Percentiles rank a stretch among this genome's conserved stretches.
These are phyloP conservation scores for Fraxinus latifolia DNA, from an alignment of 305 asterid species.

Conservation along the genomic window DNA sequence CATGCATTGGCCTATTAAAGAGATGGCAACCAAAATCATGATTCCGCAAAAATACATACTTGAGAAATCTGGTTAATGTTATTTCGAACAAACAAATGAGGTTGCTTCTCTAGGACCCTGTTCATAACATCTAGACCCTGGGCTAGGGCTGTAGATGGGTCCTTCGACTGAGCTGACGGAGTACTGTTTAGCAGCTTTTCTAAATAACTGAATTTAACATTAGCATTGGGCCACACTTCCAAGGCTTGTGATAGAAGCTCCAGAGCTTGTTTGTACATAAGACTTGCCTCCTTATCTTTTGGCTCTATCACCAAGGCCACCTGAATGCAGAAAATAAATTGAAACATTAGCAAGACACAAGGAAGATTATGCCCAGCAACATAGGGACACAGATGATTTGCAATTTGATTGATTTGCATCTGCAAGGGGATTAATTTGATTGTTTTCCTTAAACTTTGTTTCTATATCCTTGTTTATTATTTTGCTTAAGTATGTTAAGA, in stretches of 20 bases:
- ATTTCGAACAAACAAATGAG: slow-evolving; percentile 92
- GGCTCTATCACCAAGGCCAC: slow-evolving; percentile 98
- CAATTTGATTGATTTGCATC: not conserved
- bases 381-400: not conserved
- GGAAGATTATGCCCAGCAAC: not conserved
- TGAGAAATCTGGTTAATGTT: slow-evolving; percentile 90
- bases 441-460: not conserved
- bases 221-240: slow-evolving; percentile 99
- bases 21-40: slow-evolving; percentile 23
- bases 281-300: slow-evolving; percentile 96
- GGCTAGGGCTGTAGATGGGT: slow-evolving; percentile 94
- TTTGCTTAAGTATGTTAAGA: not conserved
- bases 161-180: slow-evolving; percentile 96
- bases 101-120: slow-evolving; percentile 95
- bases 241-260: slow-evolving; percentile 95
- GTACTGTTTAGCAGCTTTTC: slow-evolving; percentile 93
- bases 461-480: not conserved
- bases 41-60: slow-evolving; percentile 44
- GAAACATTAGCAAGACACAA: not conserved
- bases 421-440: not conserved
- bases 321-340: slow-evolving; percentile 36
- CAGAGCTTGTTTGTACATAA: slow-evolving; percentile 96
- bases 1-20: slow-evolving; percentile 10
- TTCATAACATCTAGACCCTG: slow-evolving; percentile 99
- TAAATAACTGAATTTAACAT: slow-evolving; percentile 95